phyloP scores from a whole-genome alignment of 176 grass and related monocot genomes.

The Alopecurus myosuroides region DNA sequence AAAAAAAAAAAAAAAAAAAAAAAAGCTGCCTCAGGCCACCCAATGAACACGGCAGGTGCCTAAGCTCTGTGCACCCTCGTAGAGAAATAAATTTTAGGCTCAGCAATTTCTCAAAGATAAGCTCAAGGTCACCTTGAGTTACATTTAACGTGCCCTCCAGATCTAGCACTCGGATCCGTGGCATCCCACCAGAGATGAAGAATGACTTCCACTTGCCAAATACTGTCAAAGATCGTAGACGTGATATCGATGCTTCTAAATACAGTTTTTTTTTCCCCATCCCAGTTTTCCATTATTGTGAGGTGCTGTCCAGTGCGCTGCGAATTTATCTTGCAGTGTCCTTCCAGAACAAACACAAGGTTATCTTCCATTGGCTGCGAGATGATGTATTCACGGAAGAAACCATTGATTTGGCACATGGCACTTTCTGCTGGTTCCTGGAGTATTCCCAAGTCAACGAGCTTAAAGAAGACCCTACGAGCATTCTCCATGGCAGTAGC shows the following conservation, averaged over 20 bases:
- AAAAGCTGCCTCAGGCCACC: not conserved
- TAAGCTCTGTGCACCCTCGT: not conserved
- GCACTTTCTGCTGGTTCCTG: too few species aligned
- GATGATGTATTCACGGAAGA: too few species aligned
- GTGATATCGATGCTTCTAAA: not conserved
- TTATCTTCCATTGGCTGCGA: too few species aligned
- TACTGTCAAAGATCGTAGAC: not conserved
- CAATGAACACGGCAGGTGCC: not conserved
- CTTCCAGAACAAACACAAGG: not conserved
- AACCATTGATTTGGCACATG: too few species aligned
- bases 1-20: too few species aligned
- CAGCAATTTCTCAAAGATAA: not conserved
- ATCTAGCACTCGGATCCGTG: not conserved
- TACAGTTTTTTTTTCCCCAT: not conserved
- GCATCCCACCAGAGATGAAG: not conserved
- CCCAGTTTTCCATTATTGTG: not conserved
- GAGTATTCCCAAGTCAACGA: too few species aligned
- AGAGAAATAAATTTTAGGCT: constrained; percentile 24
- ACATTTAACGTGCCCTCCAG: not conserved
- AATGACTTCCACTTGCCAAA: not conserved
- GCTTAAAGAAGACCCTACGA: too few species aligned
- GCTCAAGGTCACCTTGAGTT: not conserved
- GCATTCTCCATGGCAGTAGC: too few species aligned
- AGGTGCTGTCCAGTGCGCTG: not conserved
- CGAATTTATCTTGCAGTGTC: not conserved